Conservation (phyloP, 2,329 filamentous ascomycete genomes). For the Arthrobotrys musiformis region DNA sequence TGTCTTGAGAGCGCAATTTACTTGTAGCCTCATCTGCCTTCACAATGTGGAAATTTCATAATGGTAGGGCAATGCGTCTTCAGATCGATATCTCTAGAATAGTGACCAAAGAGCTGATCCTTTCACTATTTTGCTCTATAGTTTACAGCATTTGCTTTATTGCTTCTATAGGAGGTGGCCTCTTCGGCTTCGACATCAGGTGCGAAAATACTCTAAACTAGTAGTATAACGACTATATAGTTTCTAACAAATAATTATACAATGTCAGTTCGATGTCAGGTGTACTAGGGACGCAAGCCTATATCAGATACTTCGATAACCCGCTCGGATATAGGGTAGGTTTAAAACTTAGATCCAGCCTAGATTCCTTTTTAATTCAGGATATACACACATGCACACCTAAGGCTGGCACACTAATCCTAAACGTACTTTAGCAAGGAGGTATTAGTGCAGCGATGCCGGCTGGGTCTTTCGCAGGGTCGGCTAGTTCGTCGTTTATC, state of each 20-base stretch:
- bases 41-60: conserved; percentile 17
- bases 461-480: conserved; percentile 63
- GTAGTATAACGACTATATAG: neutral
- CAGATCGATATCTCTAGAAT: neutral
- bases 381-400: neutral
- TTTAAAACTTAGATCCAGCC: neutral
- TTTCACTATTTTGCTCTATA: neutral
- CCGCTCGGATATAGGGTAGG: conserved; percentile 61
- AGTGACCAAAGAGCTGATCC: neutral
- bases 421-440: conserved; percentile 59
- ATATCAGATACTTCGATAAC: conserved; percentile 77
- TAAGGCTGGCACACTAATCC: neutral
- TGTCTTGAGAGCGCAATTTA: neutral
- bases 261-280: conserved; percentile 73
- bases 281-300: conserved; percentile 74
- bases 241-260: neutral
- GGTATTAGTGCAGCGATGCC: conserved; percentile 63
- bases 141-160: conserved; percentile 72
- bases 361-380: no score
- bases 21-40: neutral
- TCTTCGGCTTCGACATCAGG: conserved; percentile 83
- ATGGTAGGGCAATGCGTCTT: conserved; percentile 18
- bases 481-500: conserved; percentile 67
- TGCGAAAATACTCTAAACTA: conserved; percentile 59
- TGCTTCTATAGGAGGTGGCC: conserved; percentile 70